Evolutionary conservation across 108 stramenopile genomes (phyloP), one percentile per base, ranked within the genome.

Genomic region (Fragilariopsis cylindrus): DNA sequence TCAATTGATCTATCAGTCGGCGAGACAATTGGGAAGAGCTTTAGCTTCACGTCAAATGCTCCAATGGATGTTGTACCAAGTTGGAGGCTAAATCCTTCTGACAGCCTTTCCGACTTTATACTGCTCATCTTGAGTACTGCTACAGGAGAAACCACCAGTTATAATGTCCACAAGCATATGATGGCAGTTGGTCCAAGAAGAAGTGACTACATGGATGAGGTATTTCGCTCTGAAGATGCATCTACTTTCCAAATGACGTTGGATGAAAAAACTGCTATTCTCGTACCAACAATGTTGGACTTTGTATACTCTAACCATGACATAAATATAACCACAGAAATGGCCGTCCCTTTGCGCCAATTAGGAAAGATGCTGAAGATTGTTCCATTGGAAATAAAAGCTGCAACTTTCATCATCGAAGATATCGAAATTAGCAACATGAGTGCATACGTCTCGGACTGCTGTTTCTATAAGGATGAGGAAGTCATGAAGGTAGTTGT

Each of bases 151-250:
- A 55, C 12, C 12, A 63, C n/a, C n/a, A 43, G 16, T 6, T 82
- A 79, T 64, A 47, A 79, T 71, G 81, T 85, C 5, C 84, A 85
- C 71, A 81, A 77, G 41, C 70, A 76, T 49, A 79, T 79, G 15
- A 57, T 85, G 4, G 79, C 70, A 12, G 80, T 81, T 57, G 84
- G 84, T 15, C 81, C 81, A 8, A 62, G 78, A 7, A 54, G 72
- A 11, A 69, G 71, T 45, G 78, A 81, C 7, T 75, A 69, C 45
- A 67, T 85, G 41, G 45, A 75, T 11, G 43, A 18, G 15, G 15
- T 82, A 4, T 79, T 83, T 53, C 69, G 65, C 18, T 57, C 55
- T 4, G 21, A 63, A 40, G 19, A 15, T 57, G 6, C 45, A 12
- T 48, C 65, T 5, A 54, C 64, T 13, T 45, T 63, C 16, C 57